Conservation (phyloP, 345 rosid genomes). For the Lenwebbia sp. region DNA sequence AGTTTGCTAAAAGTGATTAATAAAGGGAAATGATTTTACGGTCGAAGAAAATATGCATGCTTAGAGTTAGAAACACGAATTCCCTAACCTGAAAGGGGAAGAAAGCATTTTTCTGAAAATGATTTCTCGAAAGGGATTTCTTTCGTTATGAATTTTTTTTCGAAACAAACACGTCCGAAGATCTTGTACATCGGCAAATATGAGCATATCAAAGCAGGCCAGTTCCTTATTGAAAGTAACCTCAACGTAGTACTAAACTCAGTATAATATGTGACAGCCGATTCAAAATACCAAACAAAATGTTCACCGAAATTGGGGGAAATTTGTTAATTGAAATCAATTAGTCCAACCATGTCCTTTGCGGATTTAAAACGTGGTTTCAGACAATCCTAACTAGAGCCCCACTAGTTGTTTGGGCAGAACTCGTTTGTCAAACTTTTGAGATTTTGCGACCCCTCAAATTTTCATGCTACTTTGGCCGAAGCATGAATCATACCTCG, state of each 20-base stretch:
- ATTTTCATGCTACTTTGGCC: background rate
- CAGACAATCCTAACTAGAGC: background rate
- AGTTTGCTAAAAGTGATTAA: no score
- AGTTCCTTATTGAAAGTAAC: background rate
- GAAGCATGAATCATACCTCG: background rate
- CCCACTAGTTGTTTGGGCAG: background rate
- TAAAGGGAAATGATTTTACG: no score
- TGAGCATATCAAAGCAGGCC: background rate
- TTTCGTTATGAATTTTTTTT: no score
- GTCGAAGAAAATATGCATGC: no score
- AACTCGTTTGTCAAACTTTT: background rate
- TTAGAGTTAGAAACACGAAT: no score
- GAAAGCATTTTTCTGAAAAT: no score
- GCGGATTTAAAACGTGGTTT: background rate
- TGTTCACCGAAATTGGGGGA: background rate
- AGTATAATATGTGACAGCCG: background rate
- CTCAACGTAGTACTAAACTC: background rate
- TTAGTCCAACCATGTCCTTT: background rate
- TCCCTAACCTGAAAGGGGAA: no score
- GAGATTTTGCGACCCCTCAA: background rate
- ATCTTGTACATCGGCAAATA: background rate
- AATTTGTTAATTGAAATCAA: background rate
- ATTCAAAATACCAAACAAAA: background rate
- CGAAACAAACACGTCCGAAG: background rate
- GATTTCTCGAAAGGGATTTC: no score